A percentile compares a stretch with the other conserved stretches of the same genome.
Evolutionary conservation across 768 basidiomycete genomes (phyloP).

Genomic region (Lactarius evosmus): DNA sequence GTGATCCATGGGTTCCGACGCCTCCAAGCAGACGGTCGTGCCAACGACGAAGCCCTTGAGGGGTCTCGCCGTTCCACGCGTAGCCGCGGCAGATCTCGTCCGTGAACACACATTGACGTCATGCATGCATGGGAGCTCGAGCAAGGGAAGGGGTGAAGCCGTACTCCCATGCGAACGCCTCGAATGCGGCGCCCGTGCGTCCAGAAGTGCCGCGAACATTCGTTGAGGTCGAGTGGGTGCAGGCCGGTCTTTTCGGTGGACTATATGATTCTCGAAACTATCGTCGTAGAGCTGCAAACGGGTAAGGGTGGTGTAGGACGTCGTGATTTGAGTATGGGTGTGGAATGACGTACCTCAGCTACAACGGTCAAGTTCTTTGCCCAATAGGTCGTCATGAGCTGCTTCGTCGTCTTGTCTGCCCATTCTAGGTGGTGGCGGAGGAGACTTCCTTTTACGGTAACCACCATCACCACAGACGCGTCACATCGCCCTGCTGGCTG

Average conservation of each 20-base stretch:
- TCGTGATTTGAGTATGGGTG: background rate
- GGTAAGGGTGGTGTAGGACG: no score
- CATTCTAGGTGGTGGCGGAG: constrained; percentile 60
- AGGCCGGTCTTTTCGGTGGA: no score
- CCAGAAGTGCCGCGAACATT: constrained; percentile 36
- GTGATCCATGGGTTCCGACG: no score
- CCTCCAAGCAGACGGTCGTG: constrained; percentile 54
- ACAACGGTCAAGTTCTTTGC: constrained; percentile 84
- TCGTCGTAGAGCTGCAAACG: constrained; percentile 72
- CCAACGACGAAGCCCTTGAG: constrained; percentile 96
- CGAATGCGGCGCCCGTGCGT: constrained; percentile 69
- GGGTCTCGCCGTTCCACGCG: constrained; percentile 74
- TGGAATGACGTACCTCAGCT: constrained; percentile 66
- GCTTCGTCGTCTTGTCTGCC: constrained; percentile 62
- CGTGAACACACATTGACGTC: no score
- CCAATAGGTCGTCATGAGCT: constrained; percentile 75
- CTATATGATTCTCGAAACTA: no score
- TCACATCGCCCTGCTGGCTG: no score
- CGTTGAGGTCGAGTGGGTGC: no score
- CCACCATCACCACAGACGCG: no score
- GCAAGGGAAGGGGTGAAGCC: constrained; percentile 81
- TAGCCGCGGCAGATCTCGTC: constrained; percentile 40
- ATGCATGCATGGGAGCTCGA: constrained; percentile 42
- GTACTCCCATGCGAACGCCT: constrained; percentile 82
- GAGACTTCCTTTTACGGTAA: no score